Evolutionary conservation across 1,139 yeast genomes (phyloP), one percentile per base, ranked within the genome.

Genomic region (Debaryomyces nepalensis): DNA sequence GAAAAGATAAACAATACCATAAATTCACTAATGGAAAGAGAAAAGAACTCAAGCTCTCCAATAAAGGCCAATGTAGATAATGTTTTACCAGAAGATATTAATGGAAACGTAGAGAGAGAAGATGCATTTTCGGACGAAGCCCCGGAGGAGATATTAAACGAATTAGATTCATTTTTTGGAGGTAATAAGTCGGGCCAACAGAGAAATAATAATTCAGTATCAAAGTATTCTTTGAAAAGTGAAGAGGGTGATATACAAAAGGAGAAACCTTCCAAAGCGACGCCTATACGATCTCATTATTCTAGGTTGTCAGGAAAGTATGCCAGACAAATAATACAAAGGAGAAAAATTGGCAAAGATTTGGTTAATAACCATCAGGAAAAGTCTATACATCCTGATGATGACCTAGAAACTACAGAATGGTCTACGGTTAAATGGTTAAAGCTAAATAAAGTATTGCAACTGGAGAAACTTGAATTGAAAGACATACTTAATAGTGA

Each of bases 401-500:
- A 34, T 34, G 18, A 6, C 8, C 9, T 12, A 14, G 37, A 21
- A 19, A 37, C n/a, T 15, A 5, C 38, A 12, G 47, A 50, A 31
- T 64, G 70, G 68, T 48, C 63, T 3, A 44, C 50, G 5, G 41
- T 41, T 5, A 58, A 53, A 34, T 64, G 70, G 70, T 38, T 42
- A 4, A 63, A 60, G 39, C 45, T 64, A 11, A 50, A 51, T 38
- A 57, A 49, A 34, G 47, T 64, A 3, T 44, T 64, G 5, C 36
- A 39, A 30, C 62, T 45, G 56, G 52, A 36, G 29, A 43, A 37
- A 24, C 26, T 64, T 9, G 42, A 49, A 1, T 36, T 52, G 18
- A 48, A 48, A 5, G 65, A 62, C 32, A 59, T 65, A n/a, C 42
- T 62, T 3, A 49, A 54, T 32, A 64, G 67, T 43, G 44, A 48